phyloP scores from a whole-genome alignment of 306 rosid genomes.

The Sindora glabra region DNA sequence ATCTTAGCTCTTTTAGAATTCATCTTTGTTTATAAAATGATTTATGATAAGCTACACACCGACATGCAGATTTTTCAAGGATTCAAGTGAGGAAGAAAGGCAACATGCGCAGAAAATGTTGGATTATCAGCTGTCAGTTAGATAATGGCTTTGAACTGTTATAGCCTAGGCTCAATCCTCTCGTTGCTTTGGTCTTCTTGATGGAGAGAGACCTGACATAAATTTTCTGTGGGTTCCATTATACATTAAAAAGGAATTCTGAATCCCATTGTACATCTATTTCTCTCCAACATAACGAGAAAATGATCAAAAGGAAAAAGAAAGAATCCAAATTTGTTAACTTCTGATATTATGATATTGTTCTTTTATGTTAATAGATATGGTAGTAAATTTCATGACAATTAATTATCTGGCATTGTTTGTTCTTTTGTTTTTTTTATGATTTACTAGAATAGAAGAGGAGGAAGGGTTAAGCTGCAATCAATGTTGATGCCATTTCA shows the following conservation, averaged over 20 bases:
- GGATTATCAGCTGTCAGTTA: conserved; percentile 30
- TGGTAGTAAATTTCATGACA: not conserved
- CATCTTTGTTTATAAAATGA: not conserved
- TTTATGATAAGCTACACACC: not conserved
- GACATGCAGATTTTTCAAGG: conserved; percentile 31
- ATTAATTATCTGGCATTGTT: not conserved
- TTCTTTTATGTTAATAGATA: not conserved
- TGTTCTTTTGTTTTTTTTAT: not conserved
- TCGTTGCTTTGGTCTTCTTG: too few species aligned
- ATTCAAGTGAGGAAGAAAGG: conserved; percentile 29
- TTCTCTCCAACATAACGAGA: not conserved
- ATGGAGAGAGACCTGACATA: too few species aligned
- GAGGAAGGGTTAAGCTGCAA: conserved; percentile 32
- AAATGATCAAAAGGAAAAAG: too few species aligned
- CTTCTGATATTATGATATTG: too few species aligned
- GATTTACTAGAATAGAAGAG: conserved; percentile 25
- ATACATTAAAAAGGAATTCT: too few species aligned
- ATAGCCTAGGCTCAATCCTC: too few species aligned
- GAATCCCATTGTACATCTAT: not conserved
- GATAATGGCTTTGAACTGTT: too few species aligned
- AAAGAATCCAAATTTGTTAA: too few species aligned
- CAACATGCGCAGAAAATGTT: conserved; percentile 30
- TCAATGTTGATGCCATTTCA: conserved; percentile 24
- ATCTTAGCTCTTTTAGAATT: not conserved
- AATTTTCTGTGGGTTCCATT: too few species aligned